A percentile compares a stretch with the other conserved stretches of the same genome.
These are phyloP conservation scores for Haematococcus sp. DNA, from an alignment of 139 green algal species.

Conservation along the genomic window DNA sequence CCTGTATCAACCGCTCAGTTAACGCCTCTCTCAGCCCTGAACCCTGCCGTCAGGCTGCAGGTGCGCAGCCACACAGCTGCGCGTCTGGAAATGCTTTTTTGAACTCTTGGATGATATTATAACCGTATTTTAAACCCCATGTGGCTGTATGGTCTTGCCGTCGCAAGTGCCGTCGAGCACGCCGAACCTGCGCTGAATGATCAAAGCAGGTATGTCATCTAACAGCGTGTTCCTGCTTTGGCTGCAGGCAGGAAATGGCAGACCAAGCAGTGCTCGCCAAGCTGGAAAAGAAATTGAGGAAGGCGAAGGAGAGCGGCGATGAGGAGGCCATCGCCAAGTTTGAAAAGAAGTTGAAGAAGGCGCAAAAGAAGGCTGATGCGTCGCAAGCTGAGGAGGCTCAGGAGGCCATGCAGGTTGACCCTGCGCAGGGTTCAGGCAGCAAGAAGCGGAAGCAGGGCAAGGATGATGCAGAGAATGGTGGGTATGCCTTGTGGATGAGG, in stretches of 20 bases:
- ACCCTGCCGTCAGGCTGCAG: too few species aligned
- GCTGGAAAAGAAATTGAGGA: slow-evolving; percentile 19
- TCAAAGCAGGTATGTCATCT: too few species aligned
- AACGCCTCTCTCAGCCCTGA: too few species aligned
- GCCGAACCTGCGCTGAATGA: too few species aligned
- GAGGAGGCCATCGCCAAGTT: slow-evolving; percentile 33
- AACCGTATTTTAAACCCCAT: too few species aligned
- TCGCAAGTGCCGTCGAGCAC: too few species aligned
- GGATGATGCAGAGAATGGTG: slow-evolving; percentile 4
- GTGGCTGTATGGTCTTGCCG: too few species aligned
- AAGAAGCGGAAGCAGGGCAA: slow-evolving; percentile 24
- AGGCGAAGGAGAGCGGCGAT: not conserved
- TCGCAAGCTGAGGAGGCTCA: slow-evolving; percentile 17
- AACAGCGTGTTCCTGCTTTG: too few species aligned
- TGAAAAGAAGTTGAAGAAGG: slow-evolving; percentile 25
- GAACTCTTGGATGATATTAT: too few species aligned
- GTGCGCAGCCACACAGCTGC: too few species aligned
- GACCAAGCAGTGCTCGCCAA: slow-evolving; percentile 1
- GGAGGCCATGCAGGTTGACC: slow-evolving; percentile 8
- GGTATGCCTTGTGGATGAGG: not conserved
- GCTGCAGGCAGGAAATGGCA: not conserved
- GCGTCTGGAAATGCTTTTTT: too few species aligned
- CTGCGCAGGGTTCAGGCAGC: not conserved
- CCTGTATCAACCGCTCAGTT: too few species aligned
- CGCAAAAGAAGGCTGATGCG: slow-evolving; percentile 1